These are phyloP conservation scores for Pestalotiopsis fici DNA, from an alignment of 2,329 filamentous ascomycete genomes.

Conservation along the genomic window DNA sequence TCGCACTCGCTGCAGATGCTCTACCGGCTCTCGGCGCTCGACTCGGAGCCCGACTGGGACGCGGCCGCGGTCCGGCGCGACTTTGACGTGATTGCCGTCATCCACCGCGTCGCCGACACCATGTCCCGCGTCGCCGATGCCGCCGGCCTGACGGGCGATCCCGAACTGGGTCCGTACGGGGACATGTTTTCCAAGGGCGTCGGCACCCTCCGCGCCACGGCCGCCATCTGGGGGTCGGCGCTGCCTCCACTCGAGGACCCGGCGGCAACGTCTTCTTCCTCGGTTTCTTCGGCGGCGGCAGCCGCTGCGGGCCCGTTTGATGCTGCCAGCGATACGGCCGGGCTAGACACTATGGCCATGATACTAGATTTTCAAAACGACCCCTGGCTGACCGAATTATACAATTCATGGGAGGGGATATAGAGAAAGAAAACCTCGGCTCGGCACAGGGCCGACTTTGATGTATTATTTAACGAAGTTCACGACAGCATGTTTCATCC, in stretches of 20 bases:
- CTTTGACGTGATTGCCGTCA: conserved; percentile 20
- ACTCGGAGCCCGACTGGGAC: conserved; percentile 27
- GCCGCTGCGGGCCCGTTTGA: neutral
- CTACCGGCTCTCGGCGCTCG: conserved; percentile 25
- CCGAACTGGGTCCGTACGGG: neutral
- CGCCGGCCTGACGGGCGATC: conserved; percentile 19
- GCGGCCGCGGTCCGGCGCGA: conserved; percentile 15
- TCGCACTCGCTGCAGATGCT: conserved; percentile 25
- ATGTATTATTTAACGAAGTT: neutral
- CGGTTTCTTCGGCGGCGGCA: neutral
- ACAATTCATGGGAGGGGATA: conserved; percentile 5
- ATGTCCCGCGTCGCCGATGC: conserved; percentile 18
- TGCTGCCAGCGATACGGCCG: neutral
- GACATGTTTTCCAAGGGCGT: conserved; percentile 4
- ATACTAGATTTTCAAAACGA: conserved; percentile 9
- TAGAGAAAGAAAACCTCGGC: neutral
- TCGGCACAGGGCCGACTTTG: too few relatives aligned
- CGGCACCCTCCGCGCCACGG: neutral
- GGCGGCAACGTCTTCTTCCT: neutral
- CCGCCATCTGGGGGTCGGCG: neutral
- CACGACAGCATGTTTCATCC: neutral
- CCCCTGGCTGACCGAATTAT: conserved; percentile 9
- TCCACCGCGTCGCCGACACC: conserved; percentile 17
- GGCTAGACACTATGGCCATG: neutral
- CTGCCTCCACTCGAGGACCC: neutral